Evolutionary conservation across 2,329 filamentous ascomycete genomes (phyloP), one percentile per base, ranked within the genome.

Genomic region (Pseudogymnoascus sp.): DNA sequence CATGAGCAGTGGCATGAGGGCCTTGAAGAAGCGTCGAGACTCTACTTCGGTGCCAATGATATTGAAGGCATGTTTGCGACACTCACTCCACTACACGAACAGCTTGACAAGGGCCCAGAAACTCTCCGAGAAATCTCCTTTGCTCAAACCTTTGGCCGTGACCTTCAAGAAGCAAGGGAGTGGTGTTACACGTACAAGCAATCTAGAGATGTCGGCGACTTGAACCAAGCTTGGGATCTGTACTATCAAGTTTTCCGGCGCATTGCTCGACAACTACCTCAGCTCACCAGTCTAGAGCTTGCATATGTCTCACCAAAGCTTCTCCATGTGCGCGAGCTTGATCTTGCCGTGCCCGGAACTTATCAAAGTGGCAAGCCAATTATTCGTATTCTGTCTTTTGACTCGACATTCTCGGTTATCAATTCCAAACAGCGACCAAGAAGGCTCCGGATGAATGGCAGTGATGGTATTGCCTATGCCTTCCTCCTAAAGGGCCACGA

Each of bases 1-100:
- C 94, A 99, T 71, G 94, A 99, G 71, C 89, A 96, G 66, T 99
- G 94, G 94, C 94, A 99, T 67, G 95, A 99, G 74, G 95, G 90
- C 29, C 81, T 99, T 13, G 94, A 99, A 74, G 95, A 99, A 77
- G 95, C 94, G 1, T 97, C 92, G 33, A 85, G 94, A 60, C 79
- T 99, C 15, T 99, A 97, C 79, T 99, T 99, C 75, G 94, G 93
- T 63, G 93, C 97, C 69, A 89, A 95, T 70, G 96, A 99, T 73
- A 94, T 97, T 47, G 90, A 97, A 64, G 95, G 93, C 70, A 99
- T 99, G 94, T 94, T 99, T 73, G 83, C 86, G 9, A 92, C 90
- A 0, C 83, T 99, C 4, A 89, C 89, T 58, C 95, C 95, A 5
- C 80, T 99, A 24, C 94, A 99, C 72, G 90, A 92, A 41, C 87